phyloP scores from a whole-genome alignment of 371 early-diverging fungal genomes.

The Syncephalastrum sp. region DNA sequence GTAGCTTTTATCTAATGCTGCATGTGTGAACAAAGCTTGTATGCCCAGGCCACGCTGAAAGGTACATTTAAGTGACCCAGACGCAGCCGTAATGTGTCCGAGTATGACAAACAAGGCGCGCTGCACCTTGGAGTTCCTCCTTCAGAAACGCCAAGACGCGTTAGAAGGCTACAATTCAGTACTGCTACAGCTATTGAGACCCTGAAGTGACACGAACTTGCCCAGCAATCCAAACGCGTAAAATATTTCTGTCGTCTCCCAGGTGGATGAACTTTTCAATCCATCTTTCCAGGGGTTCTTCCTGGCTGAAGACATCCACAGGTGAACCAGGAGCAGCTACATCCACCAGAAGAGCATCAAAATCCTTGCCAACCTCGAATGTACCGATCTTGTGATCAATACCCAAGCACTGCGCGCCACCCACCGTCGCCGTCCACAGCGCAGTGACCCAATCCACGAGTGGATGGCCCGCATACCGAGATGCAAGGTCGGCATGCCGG shows the following conservation, averaged over 20 bases:
- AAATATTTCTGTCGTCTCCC: constrained; percentile 10
- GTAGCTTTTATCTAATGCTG: too few relatives aligned
- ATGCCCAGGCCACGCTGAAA: too few relatives aligned
- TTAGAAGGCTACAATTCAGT: too few relatives aligned
- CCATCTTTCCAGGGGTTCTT: background rate
- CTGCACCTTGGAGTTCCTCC: too few relatives aligned
- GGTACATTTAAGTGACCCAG: too few relatives aligned
- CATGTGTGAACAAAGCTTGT: too few relatives aligned
- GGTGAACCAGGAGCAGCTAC: background rate
- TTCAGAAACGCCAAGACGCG: too few relatives aligned
- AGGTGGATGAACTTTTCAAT: constrained; percentile 12
- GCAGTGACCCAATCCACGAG: constrained; percentile 7
- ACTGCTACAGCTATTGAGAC: too few relatives aligned
- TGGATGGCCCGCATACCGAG: too few relatives aligned
- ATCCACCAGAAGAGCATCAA: constrained; percentile 13
- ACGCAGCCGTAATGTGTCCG: too few relatives aligned
- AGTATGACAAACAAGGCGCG: too few relatives aligned
- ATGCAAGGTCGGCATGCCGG: constrained; percentile 21
- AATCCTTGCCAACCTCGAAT: constrained; percentile 4
- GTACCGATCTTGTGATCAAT: constrained; percentile 2
- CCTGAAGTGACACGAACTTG: too few relatives aligned
- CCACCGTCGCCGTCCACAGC: constrained; percentile 10
- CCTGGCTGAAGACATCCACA: background rate
- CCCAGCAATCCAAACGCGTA: constrained; percentile 4
- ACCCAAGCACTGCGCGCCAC: constrained; percentile 8